Base-by-base conservation (phyloP, 179 eudicot species). In the Corrigiola litoralis region DNA sequence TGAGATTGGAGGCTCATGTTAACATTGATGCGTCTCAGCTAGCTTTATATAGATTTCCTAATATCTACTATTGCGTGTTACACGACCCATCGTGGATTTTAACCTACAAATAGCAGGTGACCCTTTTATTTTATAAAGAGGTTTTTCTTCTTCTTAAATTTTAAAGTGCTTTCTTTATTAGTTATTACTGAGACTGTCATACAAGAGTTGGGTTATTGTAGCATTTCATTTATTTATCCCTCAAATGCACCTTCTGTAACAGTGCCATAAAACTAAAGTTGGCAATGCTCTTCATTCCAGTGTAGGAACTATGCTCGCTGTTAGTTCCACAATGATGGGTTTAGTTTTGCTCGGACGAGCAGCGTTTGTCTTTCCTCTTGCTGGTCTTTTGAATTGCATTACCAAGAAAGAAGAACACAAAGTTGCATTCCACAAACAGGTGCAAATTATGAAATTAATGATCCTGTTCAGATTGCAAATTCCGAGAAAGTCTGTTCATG, bases 261-360 rank as follows among this genome's bases (percentile, higher is more conserved):
- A 21, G 17, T 47, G 21, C 12, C 45, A 50, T 31, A 34, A 50
- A 56, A 66, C 79, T 81, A 42, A 81, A 52, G 29, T 38, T n/a
- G 12, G 59, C 34, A 20, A 21, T 61, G 40, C 47, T 79, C 56
- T 67, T 67, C 16, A 52, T 32, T 71, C 55, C 94, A 88, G 95
- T 77, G 77, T 84, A 67, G 87, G 75, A 69, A 88, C 91, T 54
- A 83, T 82, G 49, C 54, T 88, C 61, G 83, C 82, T 41, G 81
- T 88, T 40, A 88, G 95, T 61, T 73, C 88, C 60, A 63, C 85
- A 41, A 61, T 86, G 76, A 49, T 88, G 65, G 85, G 72, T 42
- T 50, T 84, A 44, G 80, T 88, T 69, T 71, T 86, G 75, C 33
- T 84, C 54, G 95, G 95, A 63, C 82, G 95, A 62, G 95, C 95